Percentiles rank a stretch among this genome's conserved stretches.
These are phyloP conservation scores for Mycena galopus DNA, from an alignment of 768 basidiomycete genomes.

Conservation along the genomic window DNA sequence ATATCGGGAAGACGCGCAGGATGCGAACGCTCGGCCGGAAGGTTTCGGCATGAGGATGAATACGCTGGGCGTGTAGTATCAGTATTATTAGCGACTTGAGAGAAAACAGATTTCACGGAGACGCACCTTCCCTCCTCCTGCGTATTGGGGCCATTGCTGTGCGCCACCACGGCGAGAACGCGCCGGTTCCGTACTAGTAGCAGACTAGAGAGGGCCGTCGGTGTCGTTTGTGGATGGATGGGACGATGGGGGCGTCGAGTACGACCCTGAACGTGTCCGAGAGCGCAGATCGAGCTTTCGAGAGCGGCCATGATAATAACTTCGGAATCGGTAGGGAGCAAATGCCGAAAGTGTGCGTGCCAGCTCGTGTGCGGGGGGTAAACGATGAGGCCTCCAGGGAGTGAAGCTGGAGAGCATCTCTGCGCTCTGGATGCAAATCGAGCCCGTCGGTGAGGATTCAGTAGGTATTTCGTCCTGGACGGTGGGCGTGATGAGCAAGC, in stretches of 20 bases:
- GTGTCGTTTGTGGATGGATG: conserved; percentile 18
- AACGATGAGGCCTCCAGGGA: too few species aligned
- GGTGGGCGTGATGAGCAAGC: too few species aligned
- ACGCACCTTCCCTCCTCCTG: conserved; percentile 70
- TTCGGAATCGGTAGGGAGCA: too few species aligned
- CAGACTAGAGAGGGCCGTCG: conserved; percentile 14
- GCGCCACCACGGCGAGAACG: conserved; percentile 66
- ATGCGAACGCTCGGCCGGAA: conserved; percentile 42
- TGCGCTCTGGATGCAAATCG: too few species aligned
- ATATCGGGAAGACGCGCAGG: conserved; percentile 69
- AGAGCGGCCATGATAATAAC: too few species aligned
- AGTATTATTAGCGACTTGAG: too few species aligned
- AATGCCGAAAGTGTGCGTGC: too few species aligned
- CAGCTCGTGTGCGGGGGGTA: too few species aligned
- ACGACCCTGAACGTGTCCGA: conserved; percentile 59
- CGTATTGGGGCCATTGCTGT: conserved; percentile 55
- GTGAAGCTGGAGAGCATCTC: too few species aligned
- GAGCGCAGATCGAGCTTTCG: conserved; percentile 38
- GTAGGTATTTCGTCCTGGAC: too few species aligned
- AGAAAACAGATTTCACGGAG: too few species aligned
- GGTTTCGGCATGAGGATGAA: conserved; percentile 61
- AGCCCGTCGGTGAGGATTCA: too few species aligned
- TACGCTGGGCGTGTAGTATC: conserved; percentile 52
- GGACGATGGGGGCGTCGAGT: conserved; percentile 56
- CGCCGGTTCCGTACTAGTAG: conserved; percentile 47